Evolutionary conservation across 148 eudicot genomes (phyloP).

Genomic region (Silene latifolia): DNA sequence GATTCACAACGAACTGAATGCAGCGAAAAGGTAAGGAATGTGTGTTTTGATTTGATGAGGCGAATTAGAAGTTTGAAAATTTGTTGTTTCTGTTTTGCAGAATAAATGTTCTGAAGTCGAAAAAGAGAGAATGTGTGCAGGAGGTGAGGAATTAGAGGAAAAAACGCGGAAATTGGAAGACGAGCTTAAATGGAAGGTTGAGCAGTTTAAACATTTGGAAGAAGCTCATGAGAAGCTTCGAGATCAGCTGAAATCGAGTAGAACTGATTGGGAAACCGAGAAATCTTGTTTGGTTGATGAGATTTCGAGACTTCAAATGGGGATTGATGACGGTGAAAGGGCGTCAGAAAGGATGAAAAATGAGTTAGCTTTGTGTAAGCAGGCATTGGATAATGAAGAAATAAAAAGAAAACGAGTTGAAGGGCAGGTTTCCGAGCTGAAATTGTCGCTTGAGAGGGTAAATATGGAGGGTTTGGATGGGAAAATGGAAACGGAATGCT

Average conservation of each 20-base stretch:
- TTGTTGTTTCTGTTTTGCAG: slow-evolving; percentile 43
- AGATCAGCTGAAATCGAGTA: slow-evolving; percentile 30
- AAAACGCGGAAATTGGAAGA: slow-evolving; percentile 52
- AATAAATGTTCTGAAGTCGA: slow-evolving; percentile 40
- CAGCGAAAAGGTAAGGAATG: slow-evolving; percentile 38
- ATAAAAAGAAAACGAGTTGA: slow-evolving; percentile 50
- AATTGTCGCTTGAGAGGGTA: slow-evolving; percentile 33
- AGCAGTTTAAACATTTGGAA: slow-evolving; percentile 64
- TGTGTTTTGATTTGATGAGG: slow-evolving; percentile 33
- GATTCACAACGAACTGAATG: slow-evolving; percentile 40
- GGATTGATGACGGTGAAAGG: slow-evolving; percentile 44
- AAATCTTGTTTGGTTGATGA: slow-evolving; percentile 54
- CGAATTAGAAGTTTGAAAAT: slow-evolving; percentile 23
- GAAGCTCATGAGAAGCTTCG: slow-evolving; percentile 76
- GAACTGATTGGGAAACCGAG: slow-evolving; percentile 72
- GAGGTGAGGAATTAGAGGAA: slow-evolving; percentile 55
- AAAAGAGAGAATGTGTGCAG: slow-evolving; percentile 29
- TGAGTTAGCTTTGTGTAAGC: slow-evolving; percentile 51
- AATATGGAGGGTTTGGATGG: slow-evolving; percentile 38
- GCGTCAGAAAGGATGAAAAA: slow-evolving; percentile 40
- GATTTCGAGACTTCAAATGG: slow-evolving; percentile 44
- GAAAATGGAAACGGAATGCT: slow-evolving; percentile 33
- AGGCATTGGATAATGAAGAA: slow-evolving; percentile 71
- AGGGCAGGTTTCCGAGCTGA: slow-evolving; percentile 55
- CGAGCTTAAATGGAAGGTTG: slow-evolving; percentile 81